These are phyloP conservation scores for Sclerotinia minor DNA, from an alignment of 2,329 filamentous ascomycete species.

Conservation along the genomic window DNA sequence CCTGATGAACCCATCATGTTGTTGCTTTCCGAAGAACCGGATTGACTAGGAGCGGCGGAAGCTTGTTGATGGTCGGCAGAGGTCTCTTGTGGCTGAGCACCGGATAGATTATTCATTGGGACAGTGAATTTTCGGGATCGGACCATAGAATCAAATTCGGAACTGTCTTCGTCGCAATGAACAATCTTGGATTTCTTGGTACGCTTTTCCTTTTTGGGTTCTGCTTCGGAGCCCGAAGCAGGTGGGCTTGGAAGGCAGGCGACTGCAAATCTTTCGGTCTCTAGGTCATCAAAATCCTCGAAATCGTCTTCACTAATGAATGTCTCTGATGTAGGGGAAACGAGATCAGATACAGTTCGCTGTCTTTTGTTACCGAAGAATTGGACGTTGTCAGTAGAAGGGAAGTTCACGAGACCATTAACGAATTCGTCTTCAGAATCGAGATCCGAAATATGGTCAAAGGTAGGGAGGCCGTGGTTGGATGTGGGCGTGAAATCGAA, in stretches of 20 bases:
- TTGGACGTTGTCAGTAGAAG: conserved; percentile 56
- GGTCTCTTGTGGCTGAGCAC: conserved; percentile 37
- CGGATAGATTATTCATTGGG: conserved; percentile 40
- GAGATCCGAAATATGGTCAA: conserved; percentile 85
- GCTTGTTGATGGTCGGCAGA: conserved; percentile 34
- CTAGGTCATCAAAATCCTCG: conserved; percentile 73
- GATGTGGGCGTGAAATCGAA: conserved; percentile 47
- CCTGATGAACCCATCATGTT: conserved; percentile 46
- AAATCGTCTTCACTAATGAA: conserved; percentile 76
- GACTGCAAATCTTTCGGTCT: conserved; percentile 61
- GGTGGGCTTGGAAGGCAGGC: conserved; percentile 64
- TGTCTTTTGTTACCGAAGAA: conserved; percentile 67
- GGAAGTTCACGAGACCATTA: conserved; percentile 71
- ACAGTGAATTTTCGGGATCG: conserved; percentile 42
- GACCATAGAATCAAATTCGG: conserved; percentile 42
- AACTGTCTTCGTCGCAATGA: conserved; percentile 40
- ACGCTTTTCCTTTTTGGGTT: conserved; percentile 58
- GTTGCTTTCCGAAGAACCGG: conserved; percentile 46
- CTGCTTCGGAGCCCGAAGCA: conserved; percentile 52
- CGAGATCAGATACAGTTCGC: conserved; percentile 64
- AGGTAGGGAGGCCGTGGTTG: conserved; percentile 65
- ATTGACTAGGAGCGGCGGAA: conserved; percentile 45
- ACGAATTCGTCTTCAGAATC: conserved; percentile 89
- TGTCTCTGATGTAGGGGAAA: conserved; percentile 72
- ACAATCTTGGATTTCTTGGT: conserved; percentile 56